Conservation (phyloP, 345 rosid species). For the Arabidopsis thaliana region DNA sequence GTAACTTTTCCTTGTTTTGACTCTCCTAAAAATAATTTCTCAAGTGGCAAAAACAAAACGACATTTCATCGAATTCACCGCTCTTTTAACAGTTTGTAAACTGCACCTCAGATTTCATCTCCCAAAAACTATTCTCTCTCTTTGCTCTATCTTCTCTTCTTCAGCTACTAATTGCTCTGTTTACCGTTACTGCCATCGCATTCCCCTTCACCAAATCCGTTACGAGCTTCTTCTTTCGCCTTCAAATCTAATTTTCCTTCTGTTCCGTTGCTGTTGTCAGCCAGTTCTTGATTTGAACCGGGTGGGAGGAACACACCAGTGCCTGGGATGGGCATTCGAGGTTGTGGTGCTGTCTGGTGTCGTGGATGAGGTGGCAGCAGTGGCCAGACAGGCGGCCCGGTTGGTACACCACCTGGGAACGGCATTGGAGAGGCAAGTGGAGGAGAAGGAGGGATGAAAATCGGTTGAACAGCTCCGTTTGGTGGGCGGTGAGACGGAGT, state of each 20-base stretch:
- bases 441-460: constrained; percentile 59
- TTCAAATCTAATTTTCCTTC: constrained; percentile 33
- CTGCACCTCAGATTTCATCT: constrained; percentile 39
- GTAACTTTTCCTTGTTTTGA: constrained; percentile 12
- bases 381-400: constrained; percentile 69
- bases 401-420: constrained; percentile 67
- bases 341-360: constrained; percentile 66
- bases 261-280: constrained; percentile 4
- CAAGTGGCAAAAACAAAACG: constrained; percentile 21
- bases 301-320: constrained; percentile 99
- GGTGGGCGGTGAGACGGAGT: constrained; percentile 59
- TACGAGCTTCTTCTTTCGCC: constrained; percentile 32
- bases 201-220: constrained; percentile 17
- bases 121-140: constrained; percentile 27
- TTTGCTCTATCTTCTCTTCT: constrained; percentile 22
- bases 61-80: constrained; percentile 30
- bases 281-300: constrained; percentile 43
- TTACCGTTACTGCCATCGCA: constrained; percentile 23
- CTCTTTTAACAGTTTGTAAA: constrained; percentile 37
- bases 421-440: constrained; percentile 61
- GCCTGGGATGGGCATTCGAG: constrained; percentile 73
- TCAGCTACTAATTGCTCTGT: constrained; percentile 34
- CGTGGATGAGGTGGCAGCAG: constrained; percentile 67
- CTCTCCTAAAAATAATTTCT: constrained; percentile 25
- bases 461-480: constrained; percentile 54